A percentile compares a stretch with the other conserved stretches of the same genome.
phyloP scores from a whole-genome alignment of 78 protist genomes.

The Dictyostelium brefeldianum region DNA sequence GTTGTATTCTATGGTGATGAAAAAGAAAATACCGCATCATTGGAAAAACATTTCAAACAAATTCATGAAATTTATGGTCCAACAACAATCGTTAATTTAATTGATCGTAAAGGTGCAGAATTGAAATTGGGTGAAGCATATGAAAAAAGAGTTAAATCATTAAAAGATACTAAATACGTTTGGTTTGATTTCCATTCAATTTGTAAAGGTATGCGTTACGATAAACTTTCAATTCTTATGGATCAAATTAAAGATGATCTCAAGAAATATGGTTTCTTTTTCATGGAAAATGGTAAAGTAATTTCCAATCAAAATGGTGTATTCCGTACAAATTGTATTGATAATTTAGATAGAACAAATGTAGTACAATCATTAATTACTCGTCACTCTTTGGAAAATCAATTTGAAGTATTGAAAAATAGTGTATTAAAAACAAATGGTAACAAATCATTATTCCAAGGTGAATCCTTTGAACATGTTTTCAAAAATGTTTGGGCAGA shows the following conservation, averaged over 20 bases:
- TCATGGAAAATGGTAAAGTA: slow-evolving; percentile 4
- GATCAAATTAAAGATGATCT: slow-evolving; percentile 38
- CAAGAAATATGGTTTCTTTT: slow-evolving; percentile 13
- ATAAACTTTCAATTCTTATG: slow-evolving; percentile 48
- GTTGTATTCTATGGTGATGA: slow-evolving; percentile 66
- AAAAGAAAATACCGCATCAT: background rate
- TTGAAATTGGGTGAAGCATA: slow-evolving; percentile 64
- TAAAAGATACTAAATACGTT: slow-evolving; percentile 38
- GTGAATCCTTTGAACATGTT: background rate
- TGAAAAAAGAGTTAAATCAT: slow-evolving; percentile 21
- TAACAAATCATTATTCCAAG: background rate
- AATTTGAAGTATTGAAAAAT: slow-evolving; percentile 3
- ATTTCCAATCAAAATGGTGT: slow-evolving; percentile 79
- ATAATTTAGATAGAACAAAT: slow-evolving; percentile 97
- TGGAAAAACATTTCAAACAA: slow-evolving; percentile 28
- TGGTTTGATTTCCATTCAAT: slow-evolving; percentile 86
- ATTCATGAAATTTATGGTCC: slow-evolving; percentile 47
- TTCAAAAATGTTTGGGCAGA: slow-evolving; percentile 84
- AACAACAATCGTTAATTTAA: slow-evolving; percentile 56
- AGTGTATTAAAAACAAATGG: background rate
- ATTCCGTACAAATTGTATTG: slow-evolving; percentile 96
- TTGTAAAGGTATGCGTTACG: slow-evolving; percentile 79
- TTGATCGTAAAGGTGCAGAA: slow-evolving; percentile 80
- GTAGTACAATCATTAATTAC: slow-evolving; percentile 92
- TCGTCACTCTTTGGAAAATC: slow-evolving; percentile 17